Conservation (phyloP, 2,329 filamentous ascomycete species). For the Macrophomina pseudophaseolina region DNA sequence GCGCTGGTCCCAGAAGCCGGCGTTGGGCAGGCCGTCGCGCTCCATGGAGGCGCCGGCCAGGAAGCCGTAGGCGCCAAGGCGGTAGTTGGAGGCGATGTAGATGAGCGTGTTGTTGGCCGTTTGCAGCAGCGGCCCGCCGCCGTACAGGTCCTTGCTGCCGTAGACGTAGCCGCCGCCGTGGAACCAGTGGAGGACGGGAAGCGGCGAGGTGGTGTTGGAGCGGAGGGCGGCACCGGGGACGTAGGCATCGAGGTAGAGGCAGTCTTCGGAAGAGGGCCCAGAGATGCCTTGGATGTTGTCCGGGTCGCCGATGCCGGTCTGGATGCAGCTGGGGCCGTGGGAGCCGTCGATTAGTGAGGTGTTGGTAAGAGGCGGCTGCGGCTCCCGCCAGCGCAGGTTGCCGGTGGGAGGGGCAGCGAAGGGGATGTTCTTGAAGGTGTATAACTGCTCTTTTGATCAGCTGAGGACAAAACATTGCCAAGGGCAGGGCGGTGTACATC, state of each 20-base stretch:
- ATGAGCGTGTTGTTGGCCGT: slow-evolving; percentile 52
- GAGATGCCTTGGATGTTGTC: slow-evolving; percentile 1
- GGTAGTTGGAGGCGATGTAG: slow-evolving; percentile 56
- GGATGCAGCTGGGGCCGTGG: not conserved
- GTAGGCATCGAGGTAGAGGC: slow-evolving; percentile 57
- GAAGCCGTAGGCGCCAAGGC: slow-evolving; percentile 51
- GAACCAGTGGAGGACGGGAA: slow-evolving; percentile 53
- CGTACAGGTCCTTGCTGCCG: slow-evolving; percentile 51
- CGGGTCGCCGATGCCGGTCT: slow-evolving; percentile 15
- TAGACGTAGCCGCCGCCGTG: slow-evolving; percentile 49
- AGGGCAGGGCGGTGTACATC: not conserved
- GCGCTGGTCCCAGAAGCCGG: slow-evolving; percentile 46
- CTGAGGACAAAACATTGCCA: not conserved
- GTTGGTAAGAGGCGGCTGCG: slow-evolving; percentile 39
- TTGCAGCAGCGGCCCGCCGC: slow-evolving; percentile 45
- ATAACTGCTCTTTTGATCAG: slow-evolving; percentile 31
- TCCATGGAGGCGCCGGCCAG: slow-evolving; percentile 54
- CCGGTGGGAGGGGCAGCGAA: slow-evolving; percentile 52
- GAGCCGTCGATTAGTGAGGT: slow-evolving; percentile 4
- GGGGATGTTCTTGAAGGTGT: slow-evolving; percentile 51
- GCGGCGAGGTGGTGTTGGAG: slow-evolving; percentile 41
- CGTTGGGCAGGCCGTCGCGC: slow-evolving; percentile 50
- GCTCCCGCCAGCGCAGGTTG: slow-evolving; percentile 48
- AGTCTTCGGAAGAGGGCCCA: slow-evolving; percentile 48
- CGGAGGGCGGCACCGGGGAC: slow-evolving; percentile 52